Percentiles rank a stretch among this genome's conserved stretches.
These are phyloP conservation scores for Hypoxylon lienhwacheense DNA, from an alignment of 495 filamentous ascomycete genomes.

Conservation along the genomic window DNA sequence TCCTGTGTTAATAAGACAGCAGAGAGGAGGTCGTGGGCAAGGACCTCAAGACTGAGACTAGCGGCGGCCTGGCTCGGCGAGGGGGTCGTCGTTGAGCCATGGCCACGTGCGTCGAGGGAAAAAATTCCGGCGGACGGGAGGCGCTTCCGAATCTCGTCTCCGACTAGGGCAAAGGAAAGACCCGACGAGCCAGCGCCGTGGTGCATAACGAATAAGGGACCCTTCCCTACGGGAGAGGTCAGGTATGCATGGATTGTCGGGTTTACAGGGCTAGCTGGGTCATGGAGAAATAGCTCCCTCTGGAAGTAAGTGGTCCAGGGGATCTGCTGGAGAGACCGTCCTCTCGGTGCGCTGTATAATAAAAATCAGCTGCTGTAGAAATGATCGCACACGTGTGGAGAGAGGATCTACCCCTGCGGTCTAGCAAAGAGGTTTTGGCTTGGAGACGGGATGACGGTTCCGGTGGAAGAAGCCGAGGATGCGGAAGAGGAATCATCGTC, in stretches of 20 bases:
- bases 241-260: conserved; percentile 81
- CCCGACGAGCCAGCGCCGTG: conserved; percentile 90
- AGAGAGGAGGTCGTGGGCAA: conserved; percentile 71
- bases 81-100: conserved; percentile 69
- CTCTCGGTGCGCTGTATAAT: conserved; percentile 39
- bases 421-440: conserved; percentile 72
- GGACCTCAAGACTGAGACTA: conserved; percentile 65
- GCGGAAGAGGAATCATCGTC: conserved; percentile 77
- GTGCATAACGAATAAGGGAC: conserved; percentile 84
- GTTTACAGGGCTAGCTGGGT: conserved; percentile 27
- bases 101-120: conserved; percentile 80
- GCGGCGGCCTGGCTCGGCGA: conserved; percentile 52
- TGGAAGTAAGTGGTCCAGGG: conserved; percentile 89
- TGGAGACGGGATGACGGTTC: conserved; percentile 81
- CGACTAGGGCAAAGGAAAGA: conserved; percentile 81
- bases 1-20: conserved; percentile 65
- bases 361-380: conserved; percentile 31
- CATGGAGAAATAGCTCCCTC: conserved; percentile 75
- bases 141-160: conserved; percentile 71
- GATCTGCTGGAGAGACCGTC: conserved; percentile 57
- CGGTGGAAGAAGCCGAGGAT: conserved; percentile 82
- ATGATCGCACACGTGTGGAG: conserved; percentile 17
- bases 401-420: conserved; percentile 58
- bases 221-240: conserved; percentile 61
- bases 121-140: conserved; percentile 83